Percentiles rank a stretch among this genome's conserved stretches.
Conservation (phyloP, 2,329 filamentous ascomycete genomes). For the Aspergillus sojae region DNA sequence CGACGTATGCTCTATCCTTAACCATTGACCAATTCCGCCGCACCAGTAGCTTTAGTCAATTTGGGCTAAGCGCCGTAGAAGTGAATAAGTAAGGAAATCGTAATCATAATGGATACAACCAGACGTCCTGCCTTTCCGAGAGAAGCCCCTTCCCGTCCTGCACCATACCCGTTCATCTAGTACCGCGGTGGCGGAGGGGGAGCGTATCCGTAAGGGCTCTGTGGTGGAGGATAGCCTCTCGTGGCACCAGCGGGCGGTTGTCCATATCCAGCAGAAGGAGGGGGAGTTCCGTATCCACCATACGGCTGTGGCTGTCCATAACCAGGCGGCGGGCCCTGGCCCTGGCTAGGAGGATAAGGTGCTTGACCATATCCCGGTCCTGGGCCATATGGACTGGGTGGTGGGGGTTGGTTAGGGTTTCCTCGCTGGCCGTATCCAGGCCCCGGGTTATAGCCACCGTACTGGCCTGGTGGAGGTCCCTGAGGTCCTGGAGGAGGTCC, state of each 20-base stretch:
- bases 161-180: conserved; percentile 21
- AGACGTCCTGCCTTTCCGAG: not conserved
- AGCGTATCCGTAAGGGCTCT: conserved; percentile 24
- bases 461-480: conserved; percentile 38
- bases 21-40: conserved; percentile 1
- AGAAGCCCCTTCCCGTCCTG: not conserved
- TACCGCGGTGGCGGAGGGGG: conserved; percentile 30
- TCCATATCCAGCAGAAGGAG: conserved; percentile 22
- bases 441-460: conserved; percentile 35
- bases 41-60: not conserved
- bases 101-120: conserved; percentile 1
- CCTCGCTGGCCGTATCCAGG: conserved; percentile 27
- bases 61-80: not conserved
- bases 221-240: conserved; percentile 13
- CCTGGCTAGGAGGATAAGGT: conserved; percentile 5
- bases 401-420: conserved; percentile 17
- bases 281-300: conserved; percentile 26
- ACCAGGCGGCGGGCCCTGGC: conserved; percentile 16
- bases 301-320: conserved; percentile 28
- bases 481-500: conserved; percentile 23
- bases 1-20: not conserved
- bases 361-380: conserved; percentile 19
- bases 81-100: not conserved
- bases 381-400: conserved; percentile 10
- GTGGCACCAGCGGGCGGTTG: conserved; percentile 13